A percentile compares a stretch with the other conserved stretches of the same genome.
Conservation (phyloP, 2,329 filamentous ascomycete genomes). For the Pseudopyrenochaeta lycopersici region DNA sequence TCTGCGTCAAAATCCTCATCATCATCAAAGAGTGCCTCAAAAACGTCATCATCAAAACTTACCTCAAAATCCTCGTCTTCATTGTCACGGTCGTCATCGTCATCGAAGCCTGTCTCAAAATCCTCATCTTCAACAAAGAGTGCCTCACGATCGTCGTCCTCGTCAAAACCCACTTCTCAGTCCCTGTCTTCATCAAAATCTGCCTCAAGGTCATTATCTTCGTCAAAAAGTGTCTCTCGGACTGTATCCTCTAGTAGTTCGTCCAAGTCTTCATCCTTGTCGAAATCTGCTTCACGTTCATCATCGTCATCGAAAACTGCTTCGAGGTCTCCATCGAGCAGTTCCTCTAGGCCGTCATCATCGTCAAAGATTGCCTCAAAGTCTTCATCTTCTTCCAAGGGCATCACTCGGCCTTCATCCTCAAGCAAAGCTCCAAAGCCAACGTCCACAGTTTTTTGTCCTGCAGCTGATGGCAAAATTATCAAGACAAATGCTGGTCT, state of each 20-base stretch:
- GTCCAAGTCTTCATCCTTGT: background rate
- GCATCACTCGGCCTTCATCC: too few species aligned
- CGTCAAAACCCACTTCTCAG: too few species aligned
- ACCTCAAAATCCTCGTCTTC: too few species aligned
- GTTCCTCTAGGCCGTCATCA: background rate
- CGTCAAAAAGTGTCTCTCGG: too few species aligned
- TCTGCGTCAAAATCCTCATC: background rate
- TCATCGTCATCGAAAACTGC: background rate
- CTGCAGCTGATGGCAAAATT: constrained; percentile 5
- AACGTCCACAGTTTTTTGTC: constrained; percentile 11
- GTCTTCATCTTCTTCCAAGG: too few species aligned
- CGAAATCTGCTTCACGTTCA: background rate
- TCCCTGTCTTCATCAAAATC: background rate
- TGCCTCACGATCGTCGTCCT: too few species aligned
- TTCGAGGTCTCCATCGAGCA: background rate
- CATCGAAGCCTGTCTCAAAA: too few species aligned
- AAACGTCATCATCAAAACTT: too few species aligned
- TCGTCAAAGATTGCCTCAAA: background rate
- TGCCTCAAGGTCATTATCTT: background rate
- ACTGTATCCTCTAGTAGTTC: too few species aligned
- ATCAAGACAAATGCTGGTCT: constrained; percentile 1
- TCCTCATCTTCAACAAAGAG: too few species aligned
- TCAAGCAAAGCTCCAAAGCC: constrained; percentile 2
- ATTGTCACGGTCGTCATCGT: too few species aligned
- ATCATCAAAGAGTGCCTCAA: background rate